phyloP scores from a whole-genome alignment of 2,329 filamentous ascomycete genomes.

The Colletotrichum godetiae region DNA sequence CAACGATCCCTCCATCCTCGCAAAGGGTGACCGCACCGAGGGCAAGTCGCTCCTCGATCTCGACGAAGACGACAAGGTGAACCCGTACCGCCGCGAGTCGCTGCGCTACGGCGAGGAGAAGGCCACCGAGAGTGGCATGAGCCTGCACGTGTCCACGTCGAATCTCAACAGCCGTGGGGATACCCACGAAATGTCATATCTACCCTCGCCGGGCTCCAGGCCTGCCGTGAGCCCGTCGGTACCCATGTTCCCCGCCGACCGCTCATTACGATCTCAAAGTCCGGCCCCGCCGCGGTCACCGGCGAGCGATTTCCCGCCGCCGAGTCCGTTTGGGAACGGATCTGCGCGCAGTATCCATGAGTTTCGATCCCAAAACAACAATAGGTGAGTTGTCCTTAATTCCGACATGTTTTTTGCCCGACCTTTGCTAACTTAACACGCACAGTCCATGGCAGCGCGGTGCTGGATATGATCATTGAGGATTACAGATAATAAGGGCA shows the following conservation, averaged over 20 bases:
- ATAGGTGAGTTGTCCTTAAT: neutral
- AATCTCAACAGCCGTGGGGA: neutral
- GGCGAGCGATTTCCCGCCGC: slow-evolving; percentile 10
- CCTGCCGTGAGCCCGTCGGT: slow-evolving; percentile 27
- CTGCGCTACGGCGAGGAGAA: slow-evolving; percentile 21
- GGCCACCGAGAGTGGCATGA: slow-evolving; percentile 23
- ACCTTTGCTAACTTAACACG: neutral
- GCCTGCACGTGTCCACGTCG: neutral
- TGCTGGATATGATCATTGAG: slow-evolving; percentile 27
- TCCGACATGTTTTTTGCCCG: accelerated
- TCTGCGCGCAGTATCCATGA: slow-evolving; percentile 15
- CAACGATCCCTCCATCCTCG: slow-evolving; percentile 88
- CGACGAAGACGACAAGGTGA: slow-evolving; percentile 55
- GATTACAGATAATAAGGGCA: neutral
- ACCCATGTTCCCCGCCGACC: slow-evolving; percentile 28
- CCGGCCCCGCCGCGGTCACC: slow-evolving; percentile 4
- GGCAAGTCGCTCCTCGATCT: slow-evolving; percentile 53
- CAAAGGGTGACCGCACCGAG: slow-evolving; percentile 77
- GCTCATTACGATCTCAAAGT: slow-evolving; percentile 6
- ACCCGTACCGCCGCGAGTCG: slow-evolving; percentile 16
- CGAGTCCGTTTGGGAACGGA: slow-evolving; percentile 22
- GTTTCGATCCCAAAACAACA: slow-evolving; percentile 26
- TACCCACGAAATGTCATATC: slow-evolving; percentile 26
- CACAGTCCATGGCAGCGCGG: slow-evolving; percentile 31
- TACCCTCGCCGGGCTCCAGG: slow-evolving; percentile 13